These are phyloP conservation scores for Psophocarpus tetragonolobus DNA, from an alignment of 306 rosid species.

Conservation along the genomic window DNA sequence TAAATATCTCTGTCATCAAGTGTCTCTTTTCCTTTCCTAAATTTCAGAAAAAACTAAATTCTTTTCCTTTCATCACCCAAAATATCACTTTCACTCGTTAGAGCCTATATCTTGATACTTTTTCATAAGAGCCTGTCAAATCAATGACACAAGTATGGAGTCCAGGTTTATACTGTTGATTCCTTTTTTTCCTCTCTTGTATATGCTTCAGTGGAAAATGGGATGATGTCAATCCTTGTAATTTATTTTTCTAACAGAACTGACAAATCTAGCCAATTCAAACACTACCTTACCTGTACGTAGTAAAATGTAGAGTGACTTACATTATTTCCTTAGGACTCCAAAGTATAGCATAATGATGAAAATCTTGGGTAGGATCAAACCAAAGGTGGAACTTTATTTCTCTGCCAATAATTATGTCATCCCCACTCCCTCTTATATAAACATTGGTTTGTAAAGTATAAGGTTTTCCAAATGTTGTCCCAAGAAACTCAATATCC, in stretches of 20 bases:
- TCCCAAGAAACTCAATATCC: constrained; percentile 94
- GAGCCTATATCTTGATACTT: constrained; percentile 12
- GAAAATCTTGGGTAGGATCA: constrained; percentile 82
- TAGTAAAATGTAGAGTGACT: constrained; percentile 24
- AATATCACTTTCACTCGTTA: not conserved
- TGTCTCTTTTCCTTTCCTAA: not conserved
- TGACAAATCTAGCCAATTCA: not conserved
- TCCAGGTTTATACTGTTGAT: constrained; percentile 10
- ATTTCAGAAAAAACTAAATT: constrained; percentile 23
- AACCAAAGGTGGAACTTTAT: constrained; percentile 97
- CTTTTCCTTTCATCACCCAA: constrained; percentile 18
- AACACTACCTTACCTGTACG: not conserved
- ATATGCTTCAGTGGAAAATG: constrained; percentile 27
- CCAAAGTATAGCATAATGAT: constrained; percentile 93
- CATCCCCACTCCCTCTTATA: constrained; percentile 95
- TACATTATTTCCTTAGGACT: constrained; percentile 85
- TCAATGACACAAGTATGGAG: constrained; percentile 21
- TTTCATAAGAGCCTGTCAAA: constrained; percentile 13
- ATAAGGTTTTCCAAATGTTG: constrained; percentile 95
- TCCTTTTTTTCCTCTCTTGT: not conserved
- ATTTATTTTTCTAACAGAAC: not conserved
- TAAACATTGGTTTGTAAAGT: constrained; percentile 94
- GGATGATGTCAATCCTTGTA: not conserved
- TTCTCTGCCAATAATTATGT: constrained; percentile 84
- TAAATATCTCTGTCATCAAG: not conserved